Percentiles rank a stretch among this genome's conserved stretches.
These are phyloP conservation scores for Ogataea haglerorum DNA, from an alignment of 805 yeast genomes.

Conservation along the genomic window DNA sequence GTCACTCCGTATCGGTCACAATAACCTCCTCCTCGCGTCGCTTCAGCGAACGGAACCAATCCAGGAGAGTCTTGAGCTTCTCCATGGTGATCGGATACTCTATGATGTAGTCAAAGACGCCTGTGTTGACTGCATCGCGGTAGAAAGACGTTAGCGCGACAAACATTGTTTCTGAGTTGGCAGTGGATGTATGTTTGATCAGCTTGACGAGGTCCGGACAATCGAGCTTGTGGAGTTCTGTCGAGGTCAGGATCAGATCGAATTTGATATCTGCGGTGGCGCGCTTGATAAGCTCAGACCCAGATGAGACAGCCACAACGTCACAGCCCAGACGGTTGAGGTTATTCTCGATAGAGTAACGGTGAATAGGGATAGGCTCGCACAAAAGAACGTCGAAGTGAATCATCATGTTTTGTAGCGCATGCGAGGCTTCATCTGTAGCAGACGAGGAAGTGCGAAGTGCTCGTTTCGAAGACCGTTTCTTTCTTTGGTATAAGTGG, in stretches of 20 bases:
- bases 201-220: conserved; percentile 76
- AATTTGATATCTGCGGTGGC: conserved; percentile 81
- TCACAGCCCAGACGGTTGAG: conserved; percentile 72
- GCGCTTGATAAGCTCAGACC: conserved; percentile 77
- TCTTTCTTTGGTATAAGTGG: conserved; percentile 46
- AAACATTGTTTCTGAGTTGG: conserved; percentile 75
- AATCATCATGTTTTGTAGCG: conserved; percentile 19
- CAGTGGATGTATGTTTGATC: conserved; percentile 68
- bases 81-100: conserved; percentile 62
- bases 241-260: conserved; percentile 77
- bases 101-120: conserved; percentile 62
- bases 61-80: conserved; percentile 32
- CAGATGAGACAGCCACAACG: conserved; percentile 72
- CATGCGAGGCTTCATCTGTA: conserved; percentile 18
- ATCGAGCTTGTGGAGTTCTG: conserved; percentile 62
- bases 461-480: conserved; percentile 46
- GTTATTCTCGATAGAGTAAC: conserved; percentile 61
- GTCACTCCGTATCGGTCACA: conserved; percentile 32
- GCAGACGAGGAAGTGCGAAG: conserved; percentile 24
- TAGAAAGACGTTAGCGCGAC: conserved; percentile 71
- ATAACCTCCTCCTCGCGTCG: conserved; percentile 31
- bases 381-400: conserved; percentile 70
- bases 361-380: conserved; percentile 80
- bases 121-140: conserved; percentile 56
- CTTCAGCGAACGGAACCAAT: conserved; percentile 20